Evolutionary conservation across 2,329 filamentous ascomycete genomes (phyloP).

Genomic region (Aspergillus ibericus): DNA sequence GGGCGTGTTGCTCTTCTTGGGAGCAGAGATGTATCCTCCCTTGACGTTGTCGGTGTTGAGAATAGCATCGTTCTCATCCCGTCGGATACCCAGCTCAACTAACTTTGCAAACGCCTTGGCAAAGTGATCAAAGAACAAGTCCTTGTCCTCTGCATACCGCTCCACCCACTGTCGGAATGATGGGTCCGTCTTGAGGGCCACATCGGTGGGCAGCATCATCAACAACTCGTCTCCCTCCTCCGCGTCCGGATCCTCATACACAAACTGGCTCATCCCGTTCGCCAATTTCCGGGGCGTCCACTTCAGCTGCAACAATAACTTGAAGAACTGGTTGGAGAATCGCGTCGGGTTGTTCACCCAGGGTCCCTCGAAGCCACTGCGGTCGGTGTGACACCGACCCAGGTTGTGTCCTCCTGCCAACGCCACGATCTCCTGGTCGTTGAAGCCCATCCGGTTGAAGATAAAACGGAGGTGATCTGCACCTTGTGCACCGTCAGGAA

Average conservation of each 20-base stretch:
- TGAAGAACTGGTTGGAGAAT: conserved; percentile 60
- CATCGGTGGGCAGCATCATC: conserved; percentile 68
- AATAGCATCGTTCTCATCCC: conserved; percentile 55
- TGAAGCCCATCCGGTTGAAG: conserved; percentile 62
- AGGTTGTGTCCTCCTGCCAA: conserved; percentile 58
- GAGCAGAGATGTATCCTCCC: conserved; percentile 58
- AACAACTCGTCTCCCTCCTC: conserved; percentile 53
- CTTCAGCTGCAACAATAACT: conserved; percentile 51
- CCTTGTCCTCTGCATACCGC: conserved; percentile 61
- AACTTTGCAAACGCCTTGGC: conserved; percentile 59
- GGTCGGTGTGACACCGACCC: conserved; percentile 56
- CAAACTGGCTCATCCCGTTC: conserved; percentile 59
- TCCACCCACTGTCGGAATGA: conserved; percentile 58
- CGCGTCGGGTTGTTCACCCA: conserved; percentile 62
- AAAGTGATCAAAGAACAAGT: conserved; percentile 63
- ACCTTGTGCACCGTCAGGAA: conserved; percentile 57
- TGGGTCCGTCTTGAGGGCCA: conserved; percentile 57
- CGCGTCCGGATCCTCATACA: conserved; percentile 58
- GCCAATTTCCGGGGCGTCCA: conserved; percentile 57
- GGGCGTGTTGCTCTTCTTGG: conserved; percentile 53
- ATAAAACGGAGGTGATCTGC: conserved; percentile 57
- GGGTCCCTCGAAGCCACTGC: conserved; percentile 59
- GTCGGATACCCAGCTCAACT: conserved; percentile 60
- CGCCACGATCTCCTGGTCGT: conserved; percentile 61
- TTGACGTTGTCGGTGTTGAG: conserved; percentile 58